Evolutionary conservation across 441 rosid species (phyloP).

Genomic region (Mallotus japonicus): DNA sequence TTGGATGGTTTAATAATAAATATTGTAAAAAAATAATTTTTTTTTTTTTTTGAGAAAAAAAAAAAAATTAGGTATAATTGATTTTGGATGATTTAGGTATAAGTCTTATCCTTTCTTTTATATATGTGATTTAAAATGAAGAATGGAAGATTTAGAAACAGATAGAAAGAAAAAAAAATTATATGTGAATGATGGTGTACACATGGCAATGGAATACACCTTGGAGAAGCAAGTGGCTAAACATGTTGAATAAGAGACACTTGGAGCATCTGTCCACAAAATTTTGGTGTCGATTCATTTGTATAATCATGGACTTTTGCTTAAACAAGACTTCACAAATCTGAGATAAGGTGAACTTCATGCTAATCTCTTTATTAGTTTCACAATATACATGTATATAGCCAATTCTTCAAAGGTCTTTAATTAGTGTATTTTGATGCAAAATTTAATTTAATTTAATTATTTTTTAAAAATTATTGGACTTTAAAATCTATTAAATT

Average conservation of each 20-base stretch:
- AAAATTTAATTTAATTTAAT: too few species aligned
- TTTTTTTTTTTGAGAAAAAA: too few species aligned
- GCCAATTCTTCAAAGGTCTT: too few species aligned
- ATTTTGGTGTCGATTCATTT: background rate
- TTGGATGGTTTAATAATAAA: too few species aligned
- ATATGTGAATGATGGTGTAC: background rate
- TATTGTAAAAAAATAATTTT: too few species aligned
- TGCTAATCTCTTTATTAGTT: background rate
- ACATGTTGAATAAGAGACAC: background rate
- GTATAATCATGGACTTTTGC: conserved; percentile 12
- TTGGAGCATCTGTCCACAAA: conserved; percentile 4
- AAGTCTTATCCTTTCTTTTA: background rate
- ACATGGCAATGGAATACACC: conserved; percentile 13
- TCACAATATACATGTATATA: too few species aligned
- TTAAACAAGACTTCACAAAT: background rate
- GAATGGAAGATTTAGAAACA: background rate
- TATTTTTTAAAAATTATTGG: too few species aligned
- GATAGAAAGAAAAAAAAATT: background rate
- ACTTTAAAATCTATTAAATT: too few species aligned
- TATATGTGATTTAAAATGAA: background rate
- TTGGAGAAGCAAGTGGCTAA: background rate
- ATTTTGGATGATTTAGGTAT: background rate
- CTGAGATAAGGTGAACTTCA: background rate
- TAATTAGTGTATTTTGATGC: too few species aligned
- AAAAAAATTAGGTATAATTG: too few species aligned